A percentile compares a stretch with the other conserved stretches of the same genome.
phyloP scores from a whole-genome alignment of 805 yeast species.

The Candida awuae region DNA sequence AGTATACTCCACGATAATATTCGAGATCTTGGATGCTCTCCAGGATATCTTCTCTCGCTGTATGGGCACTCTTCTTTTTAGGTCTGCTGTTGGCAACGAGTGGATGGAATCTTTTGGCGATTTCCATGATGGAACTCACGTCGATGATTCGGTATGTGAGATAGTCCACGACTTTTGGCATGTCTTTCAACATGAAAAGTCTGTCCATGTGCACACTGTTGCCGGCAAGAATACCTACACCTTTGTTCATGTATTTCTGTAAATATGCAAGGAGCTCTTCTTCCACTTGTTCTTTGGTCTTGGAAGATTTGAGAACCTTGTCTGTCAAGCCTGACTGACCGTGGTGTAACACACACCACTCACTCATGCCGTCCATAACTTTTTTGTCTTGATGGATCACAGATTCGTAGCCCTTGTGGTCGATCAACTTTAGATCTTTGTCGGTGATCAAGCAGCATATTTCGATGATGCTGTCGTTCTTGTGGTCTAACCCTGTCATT shows the following conservation, averaged over 20 bases:
- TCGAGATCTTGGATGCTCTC: constrained; percentile 81
- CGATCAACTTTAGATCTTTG: constrained; percentile 63
- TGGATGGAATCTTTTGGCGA: constrained; percentile 36
- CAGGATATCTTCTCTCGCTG: constrained; percentile 80
- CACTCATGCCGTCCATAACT: constrained; percentile 65
- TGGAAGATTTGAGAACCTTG: constrained; percentile 50
- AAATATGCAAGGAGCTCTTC: constrained; percentile 57
- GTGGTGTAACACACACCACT: constrained; percentile 85
- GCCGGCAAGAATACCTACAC: constrained; percentile 76
- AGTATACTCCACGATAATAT: constrained; percentile 68
- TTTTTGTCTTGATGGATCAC: constrained; percentile 63
- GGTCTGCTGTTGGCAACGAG: constrained; percentile 41
- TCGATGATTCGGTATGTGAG: constrained; percentile 76
- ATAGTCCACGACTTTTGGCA: constrained; percentile 62
- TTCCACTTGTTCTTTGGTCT: constrained; percentile 56
- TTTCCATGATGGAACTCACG: constrained; percentile 79
- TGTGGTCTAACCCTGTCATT: constrained; percentile 91
- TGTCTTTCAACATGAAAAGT: constrained; percentile 71
- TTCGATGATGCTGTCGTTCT: constrained; percentile 79
- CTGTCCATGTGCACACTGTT: constrained; percentile 90
- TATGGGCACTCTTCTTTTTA: constrained; percentile 61
- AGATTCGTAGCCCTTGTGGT: constrained; percentile 67
- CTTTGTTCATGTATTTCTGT: constrained; percentile 41
- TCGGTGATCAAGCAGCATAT: constrained; percentile 88
- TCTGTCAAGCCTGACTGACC: constrained; percentile 67